Evolutionary conservation across 1,284 basidiomycete species (phyloP), one percentile per base, ranked within the genome.

Genomic region (Ustilago loliicola): DNA sequence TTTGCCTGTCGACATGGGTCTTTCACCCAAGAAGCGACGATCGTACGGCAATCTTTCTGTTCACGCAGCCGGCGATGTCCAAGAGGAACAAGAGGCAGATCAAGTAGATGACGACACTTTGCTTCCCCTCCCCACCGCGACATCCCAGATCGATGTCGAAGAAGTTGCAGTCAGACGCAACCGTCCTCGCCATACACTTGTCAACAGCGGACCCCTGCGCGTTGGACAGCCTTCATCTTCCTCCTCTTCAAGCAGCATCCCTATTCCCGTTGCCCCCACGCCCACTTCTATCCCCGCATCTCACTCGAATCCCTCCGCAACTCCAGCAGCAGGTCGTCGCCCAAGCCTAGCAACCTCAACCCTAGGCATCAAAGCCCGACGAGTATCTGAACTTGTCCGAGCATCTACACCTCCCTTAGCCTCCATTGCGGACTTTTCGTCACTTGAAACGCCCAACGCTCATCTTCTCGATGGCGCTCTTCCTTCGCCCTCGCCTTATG

Each of bases 191-290:
- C 56, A 48, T 15, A 73, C 75, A 17, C 63, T 77, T 5, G 70
- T 77, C 75, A 77, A 77, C 61, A 77, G 75, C 21, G 75, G 75
- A 25, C 60, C 75, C 1, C 54, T 77, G 19, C 75, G 75, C 1
- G 32, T 61, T 1, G 53, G 45, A 9, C 34, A 45, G 17, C 42
- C 50, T 0, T 25, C 23, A 2, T 10, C 57, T 9, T 32, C 57
- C 3, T 7, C 57, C 32, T 47, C 57, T 9, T 6, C 68, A 1
- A 69, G 58, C 9, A 57, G 48, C 19, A 55, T 66, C 7, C 56
- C 66, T 13, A 1, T 62, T 19, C 21, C 51, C 9, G n/a, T n/a
- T n/a, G 32, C 51, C 4, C 38, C 32, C 9, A 17, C 56, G 15
- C 19, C 61, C 2, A 11, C 30, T 7, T n/a, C 5, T 8, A 30